These are phyloP conservation scores for Usnea hakonensis DNA, from an alignment of 495 filamentous ascomycete species.

Conservation along the genomic window DNA sequence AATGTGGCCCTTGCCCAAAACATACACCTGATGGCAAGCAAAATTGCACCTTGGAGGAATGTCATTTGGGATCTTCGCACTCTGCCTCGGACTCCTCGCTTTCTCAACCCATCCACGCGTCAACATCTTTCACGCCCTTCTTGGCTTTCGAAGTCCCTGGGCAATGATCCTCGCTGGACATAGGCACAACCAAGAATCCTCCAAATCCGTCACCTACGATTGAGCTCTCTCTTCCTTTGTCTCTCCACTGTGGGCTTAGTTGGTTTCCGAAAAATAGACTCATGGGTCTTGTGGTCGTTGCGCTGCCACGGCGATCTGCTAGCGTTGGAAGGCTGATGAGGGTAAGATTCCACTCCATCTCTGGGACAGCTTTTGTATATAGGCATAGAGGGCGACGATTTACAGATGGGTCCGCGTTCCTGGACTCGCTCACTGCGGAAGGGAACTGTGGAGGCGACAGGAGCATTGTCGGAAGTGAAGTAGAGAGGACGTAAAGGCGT, in stretches of 20 bases:
- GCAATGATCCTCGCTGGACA: constrained; percentile 51
- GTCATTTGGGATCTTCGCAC: neutral
- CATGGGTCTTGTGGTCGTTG: constrained; percentile 42
- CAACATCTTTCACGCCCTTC: constrained; percentile 14
- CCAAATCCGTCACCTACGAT: constrained; percentile 73
- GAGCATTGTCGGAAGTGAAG: constrained; percentile 63
- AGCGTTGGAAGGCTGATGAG: constrained; percentile 42
- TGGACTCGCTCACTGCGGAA: neutral
- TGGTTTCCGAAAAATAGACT: constrained; percentile 44
- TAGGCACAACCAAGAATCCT: constrained; percentile 74
- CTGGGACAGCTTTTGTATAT: constrained; percentile 78
- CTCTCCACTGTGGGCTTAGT: constrained; percentile 52
- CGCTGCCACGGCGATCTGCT: constrained; percentile 29
- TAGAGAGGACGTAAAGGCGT: constrained; percentile 77
- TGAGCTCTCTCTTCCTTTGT: constrained; percentile 51
- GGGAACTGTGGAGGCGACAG: constrained; percentile 51
- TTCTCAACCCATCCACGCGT: constrained; percentile 25
- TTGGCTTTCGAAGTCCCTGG: constrained; percentile 27
- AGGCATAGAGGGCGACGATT: constrained; percentile 60
- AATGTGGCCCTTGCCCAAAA: neutral
- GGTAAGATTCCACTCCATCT: constrained; percentile 79
- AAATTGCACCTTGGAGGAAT: too few species aligned
- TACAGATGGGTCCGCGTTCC: constrained; percentile 14
- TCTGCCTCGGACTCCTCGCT: neutral
- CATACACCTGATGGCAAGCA: neutral